Conservation (phyloP, 2,329 filamentous ascomycete species). For the Arthroderma sp. region DNA sequence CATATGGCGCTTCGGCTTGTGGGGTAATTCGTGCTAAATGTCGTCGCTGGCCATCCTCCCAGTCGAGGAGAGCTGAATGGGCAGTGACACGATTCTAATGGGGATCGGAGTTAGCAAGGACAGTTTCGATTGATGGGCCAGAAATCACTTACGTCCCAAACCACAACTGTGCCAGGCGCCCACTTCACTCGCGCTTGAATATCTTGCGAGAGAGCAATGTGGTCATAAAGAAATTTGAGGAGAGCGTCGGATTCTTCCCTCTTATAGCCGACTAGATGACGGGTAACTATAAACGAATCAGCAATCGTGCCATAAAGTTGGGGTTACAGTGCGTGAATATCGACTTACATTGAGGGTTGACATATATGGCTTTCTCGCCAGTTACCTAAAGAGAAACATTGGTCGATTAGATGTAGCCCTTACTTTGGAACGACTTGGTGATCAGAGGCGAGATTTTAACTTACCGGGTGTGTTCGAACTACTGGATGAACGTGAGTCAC, state of each 20-base stretch:
- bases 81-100: conserved; percentile 56
- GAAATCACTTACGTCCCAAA: conserved; percentile 52
- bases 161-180: conserved; percentile 65
- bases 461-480: conserved; percentile 61
- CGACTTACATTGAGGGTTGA: conserved; percentile 66
- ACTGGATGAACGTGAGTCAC: conserved; percentile 63
- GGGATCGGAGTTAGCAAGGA: conserved; percentile 3
- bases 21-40: conserved; percentile 74
- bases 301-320: conserved; percentile 7
- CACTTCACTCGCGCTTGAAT: conserved; percentile 65
- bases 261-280: conserved; percentile 68
- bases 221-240: conserved; percentile 64
- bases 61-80: conserved; percentile 64
- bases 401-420: not conserved
- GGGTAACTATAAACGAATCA: conserved; percentile 46
- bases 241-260: conserved; percentile 72
- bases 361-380: conserved; percentile 69
- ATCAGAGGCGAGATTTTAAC: not conserved
- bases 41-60: conserved; percentile 63
- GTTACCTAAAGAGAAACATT: conserved; percentile 33
- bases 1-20: conserved; percentile 63
- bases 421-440: not conserved
- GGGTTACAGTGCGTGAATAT: not conserved
- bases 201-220: conserved; percentile 58
- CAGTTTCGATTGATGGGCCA: not conserved